These are phyloP conservation scores for Sporothrix humicola DNA, from an alignment of 2,329 filamentous ascomycete genomes.

Conservation along the genomic window DNA sequence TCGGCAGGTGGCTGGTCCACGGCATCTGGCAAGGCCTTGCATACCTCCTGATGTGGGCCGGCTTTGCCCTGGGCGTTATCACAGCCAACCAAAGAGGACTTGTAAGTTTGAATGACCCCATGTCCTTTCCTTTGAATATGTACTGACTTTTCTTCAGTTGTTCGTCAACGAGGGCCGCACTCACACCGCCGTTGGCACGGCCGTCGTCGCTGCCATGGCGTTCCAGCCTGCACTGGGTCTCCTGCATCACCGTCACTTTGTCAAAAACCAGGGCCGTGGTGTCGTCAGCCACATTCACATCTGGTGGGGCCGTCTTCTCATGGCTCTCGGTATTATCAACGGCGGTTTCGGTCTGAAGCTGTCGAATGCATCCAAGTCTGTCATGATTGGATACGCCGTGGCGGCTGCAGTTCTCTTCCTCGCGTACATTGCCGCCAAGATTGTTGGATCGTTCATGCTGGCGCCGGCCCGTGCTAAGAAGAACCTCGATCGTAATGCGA, in stretches of 20 bases:
- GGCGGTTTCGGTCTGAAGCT: constrained; percentile 66
- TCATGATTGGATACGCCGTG: constrained; percentile 61
- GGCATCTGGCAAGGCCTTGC: constrained; percentile 60
- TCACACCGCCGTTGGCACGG: constrained; percentile 63
- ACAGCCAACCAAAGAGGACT: constrained; percentile 49
- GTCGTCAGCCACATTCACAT: constrained; percentile 63
- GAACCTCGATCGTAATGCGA: not conserved
- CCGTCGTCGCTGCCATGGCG: constrained; percentile 59
- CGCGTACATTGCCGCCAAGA: constrained; percentile 51
- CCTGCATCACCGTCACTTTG: constrained; percentile 62
- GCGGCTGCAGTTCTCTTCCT: constrained; percentile 57
- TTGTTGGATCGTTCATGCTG: constrained; percentile 25
- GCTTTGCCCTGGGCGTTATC: constrained; percentile 63
- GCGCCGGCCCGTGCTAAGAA: not conserved
- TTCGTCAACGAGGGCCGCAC: constrained; percentile 48
- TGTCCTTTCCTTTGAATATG: not conserved
- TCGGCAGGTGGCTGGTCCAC: constrained; percentile 64
- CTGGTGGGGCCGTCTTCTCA: constrained; percentile 65
- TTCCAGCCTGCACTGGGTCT: constrained; percentile 65
- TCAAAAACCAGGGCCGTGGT: constrained; percentile 55
- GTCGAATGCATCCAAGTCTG: constrained; percentile 48
- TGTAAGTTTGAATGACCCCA: constrained; percentile 48
- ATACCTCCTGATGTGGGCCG: constrained; percentile 64
- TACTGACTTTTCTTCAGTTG: constrained; percentile 48
- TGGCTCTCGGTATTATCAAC: constrained; percentile 66